Evolutionary conservation across 345 rosid species (phyloP).

Genomic region (Streptanthus diversifolius): DNA sequence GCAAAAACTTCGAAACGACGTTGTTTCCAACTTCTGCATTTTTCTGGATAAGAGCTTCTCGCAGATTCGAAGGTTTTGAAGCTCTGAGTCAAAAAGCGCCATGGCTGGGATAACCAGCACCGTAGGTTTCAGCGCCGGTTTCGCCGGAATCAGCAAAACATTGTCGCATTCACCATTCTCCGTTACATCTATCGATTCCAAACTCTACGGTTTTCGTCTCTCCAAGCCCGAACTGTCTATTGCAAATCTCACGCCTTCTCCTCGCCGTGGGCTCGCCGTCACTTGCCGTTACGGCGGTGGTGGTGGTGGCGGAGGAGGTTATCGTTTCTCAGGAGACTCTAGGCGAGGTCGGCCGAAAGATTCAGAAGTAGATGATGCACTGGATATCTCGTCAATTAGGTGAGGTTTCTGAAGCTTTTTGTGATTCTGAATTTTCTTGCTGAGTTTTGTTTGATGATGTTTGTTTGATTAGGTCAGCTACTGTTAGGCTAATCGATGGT

Average conservation of each 20-base stretch:
- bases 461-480: slow-evolving; percentile 50
- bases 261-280: slow-evolving; percentile 34
- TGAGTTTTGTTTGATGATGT: background rate
- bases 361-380: slow-evolving; percentile 54
- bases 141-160: slow-evolving; percentile 30
- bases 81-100: slow-evolving; percentile 22
- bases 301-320: slow-evolving; percentile 33
- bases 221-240: slow-evolving; percentile 19
- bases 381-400: slow-evolving; percentile 63
- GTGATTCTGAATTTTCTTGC: background rate
- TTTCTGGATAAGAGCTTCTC: slow-evolving; percentile 32
- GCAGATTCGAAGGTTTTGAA: slow-evolving; percentile 4
- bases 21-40: background rate
- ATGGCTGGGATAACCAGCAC: slow-evolving; percentile 73
- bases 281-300: slow-evolving; percentile 49
- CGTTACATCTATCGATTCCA: slow-evolving; percentile 41
- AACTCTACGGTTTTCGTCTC: slow-evolving; percentile 44
- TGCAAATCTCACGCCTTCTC: slow-evolving; percentile 27
- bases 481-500: slow-evolving; percentile 75
- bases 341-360: slow-evolving; percentile 45
- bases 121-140: slow-evolving; percentile 37
- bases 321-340: slow-evolving; percentile 39
- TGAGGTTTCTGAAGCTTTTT: background rate
- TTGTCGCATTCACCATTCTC: background rate
- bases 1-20: background rate